Base-by-base conservation (phyloP, 495 filamentous ascomycete genomes). In the Aspergillus wentii region DNA sequence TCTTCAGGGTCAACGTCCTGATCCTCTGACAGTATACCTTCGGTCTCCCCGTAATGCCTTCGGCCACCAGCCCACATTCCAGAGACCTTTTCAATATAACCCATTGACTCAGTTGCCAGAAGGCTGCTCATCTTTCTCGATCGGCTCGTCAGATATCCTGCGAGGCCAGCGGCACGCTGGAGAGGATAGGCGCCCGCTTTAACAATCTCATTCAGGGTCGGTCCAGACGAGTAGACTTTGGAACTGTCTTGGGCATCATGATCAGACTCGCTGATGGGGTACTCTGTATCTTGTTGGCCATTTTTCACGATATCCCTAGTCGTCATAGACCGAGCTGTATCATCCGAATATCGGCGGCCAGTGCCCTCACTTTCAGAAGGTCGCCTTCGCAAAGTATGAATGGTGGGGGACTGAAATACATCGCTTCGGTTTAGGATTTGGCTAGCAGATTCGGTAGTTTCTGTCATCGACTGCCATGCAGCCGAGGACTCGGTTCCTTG, bases 31-130 rank as follows among this genome's bases (percentile, higher is more conserved):
- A 79, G 63, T 17, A 86, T 64, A 25, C 78, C 85, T 52, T 84
- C 75, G 3, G 75, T 74, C 20, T 91, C 84, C 14, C 82, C 76
- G 48, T 96, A 98, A 59, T 98, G 92, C 51, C 80, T 85, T 53
- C 83, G 82, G 13, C 87, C 86, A 20, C 92, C 92, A 39, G 87
- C 82, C 85, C 92, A 94, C 86, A 97, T 97, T 25, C 88, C 92
- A 3, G 90, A 95, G 0, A 97, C 90, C 54, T 95, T 95, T 49
- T 94, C 91, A 19, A 95, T 80, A 56, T 98, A 98, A 13, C 88
- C 88, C 87, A 95, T 97, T 2, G 92, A 94, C 53, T 96, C 89
- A 2, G 84, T 86, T 20, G 94, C 88, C 16, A 98, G 56, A 17
- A 96, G 69, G 40, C 67, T 87, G 41, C 88, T 90, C 82, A 97